Evolutionary conservation across 108 stramenopile species (phyloP).

Genomic region (Nitzschia sp.): DNA sequence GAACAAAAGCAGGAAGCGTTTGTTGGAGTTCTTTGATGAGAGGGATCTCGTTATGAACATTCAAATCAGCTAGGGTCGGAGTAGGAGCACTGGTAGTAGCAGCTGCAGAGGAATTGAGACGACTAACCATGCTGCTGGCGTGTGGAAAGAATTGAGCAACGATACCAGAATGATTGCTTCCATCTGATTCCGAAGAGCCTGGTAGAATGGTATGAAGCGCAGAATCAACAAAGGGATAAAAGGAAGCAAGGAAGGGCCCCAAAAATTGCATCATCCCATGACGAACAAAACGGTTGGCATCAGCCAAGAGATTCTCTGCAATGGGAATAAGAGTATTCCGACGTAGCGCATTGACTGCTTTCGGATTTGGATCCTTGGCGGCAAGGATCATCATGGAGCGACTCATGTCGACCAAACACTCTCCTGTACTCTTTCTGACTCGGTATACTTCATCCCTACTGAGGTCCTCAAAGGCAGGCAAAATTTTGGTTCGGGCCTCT

Average conservation of each 20-base stretch:
- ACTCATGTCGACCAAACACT: slow-evolving; percentile 83
- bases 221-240: slow-evolving; percentile 73
- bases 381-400: slow-evolving; percentile 63
- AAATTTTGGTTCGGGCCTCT: slow-evolving; percentile 64
- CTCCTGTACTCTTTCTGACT: slow-evolving; percentile 83
- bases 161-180: slow-evolving; percentile 54
- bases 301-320: slow-evolving; percentile 66
- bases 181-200: slow-evolving; percentile 50
- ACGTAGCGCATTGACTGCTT: slow-evolving; percentile 50
- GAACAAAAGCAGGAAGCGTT: slow-evolving; percentile 42
- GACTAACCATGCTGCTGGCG: slow-evolving; percentile 81
- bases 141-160: slow-evolving; percentile 88
- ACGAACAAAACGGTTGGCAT: slow-evolving; percentile 71
- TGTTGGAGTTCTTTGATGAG: slow-evolving; percentile 40
- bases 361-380: slow-evolving; percentile 11
- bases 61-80: slow-evolving; percentile 39
- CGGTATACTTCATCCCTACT: slow-evolving; percentile 92
- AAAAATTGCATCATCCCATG: slow-evolving; percentile 91
- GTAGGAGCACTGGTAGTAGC: slow-evolving; percentile 50
- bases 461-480: slow-evolving; percentile 89
- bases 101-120: slow-evolving; percentile 55
- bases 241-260: slow-evolving; percentile 81
- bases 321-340: slow-evolving; percentile 65
- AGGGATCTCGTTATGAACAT: slow-evolving; percentile 17
- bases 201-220: slow-evolving; percentile 42